These are phyloP conservation scores for Torulaspora pretoriensis DNA, from an alignment of 1,139 yeast species.

Conservation along the genomic window DNA sequence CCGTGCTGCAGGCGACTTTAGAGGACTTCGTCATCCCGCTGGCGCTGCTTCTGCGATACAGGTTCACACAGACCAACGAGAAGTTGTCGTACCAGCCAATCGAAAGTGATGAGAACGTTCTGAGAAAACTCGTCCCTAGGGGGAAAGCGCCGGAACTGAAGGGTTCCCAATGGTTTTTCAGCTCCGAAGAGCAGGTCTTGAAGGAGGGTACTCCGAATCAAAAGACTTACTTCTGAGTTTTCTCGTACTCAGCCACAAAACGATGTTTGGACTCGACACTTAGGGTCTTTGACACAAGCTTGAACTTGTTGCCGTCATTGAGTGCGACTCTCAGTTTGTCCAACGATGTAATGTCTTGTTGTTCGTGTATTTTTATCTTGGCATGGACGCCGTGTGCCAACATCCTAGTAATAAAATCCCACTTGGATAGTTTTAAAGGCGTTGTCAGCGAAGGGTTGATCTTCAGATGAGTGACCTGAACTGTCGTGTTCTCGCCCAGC, in stretches of 20 bases:
- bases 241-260: constrained; percentile 35
- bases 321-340: constrained; percentile 36
- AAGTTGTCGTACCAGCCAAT: constrained; percentile 26
- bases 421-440: constrained; percentile 26
- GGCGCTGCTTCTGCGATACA: constrained; percentile 25
- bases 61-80: constrained; percentile 32
- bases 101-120: constrained; percentile 14
- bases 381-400: constrained; percentile 24
- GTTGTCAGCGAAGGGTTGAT: constrained; percentile 39
- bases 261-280: constrained; percentile 33
- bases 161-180: constrained; percentile 25
- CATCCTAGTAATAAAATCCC: constrained; percentile 21
- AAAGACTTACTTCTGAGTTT: constrained; percentile 9
- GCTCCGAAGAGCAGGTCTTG: constrained; percentile 5
- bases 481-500: constrained; percentile 15
- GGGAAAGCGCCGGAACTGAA: constrained; percentile 27
- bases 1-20: constrained; percentile 22
- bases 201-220: constrained; percentile 4
- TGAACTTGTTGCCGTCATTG: constrained; percentile 41
- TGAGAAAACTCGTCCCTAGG: constrained; percentile 24
- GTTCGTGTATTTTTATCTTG: constrained; percentile 30
- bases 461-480: constrained; percentile 47
- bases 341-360: constrained; percentile 27
- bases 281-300: constrained; percentile 38
- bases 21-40: constrained; percentile 32